Conservation (phyloP, 371 early-diverging fungal genomes). For the Rhizopus microsporus region DNA sequence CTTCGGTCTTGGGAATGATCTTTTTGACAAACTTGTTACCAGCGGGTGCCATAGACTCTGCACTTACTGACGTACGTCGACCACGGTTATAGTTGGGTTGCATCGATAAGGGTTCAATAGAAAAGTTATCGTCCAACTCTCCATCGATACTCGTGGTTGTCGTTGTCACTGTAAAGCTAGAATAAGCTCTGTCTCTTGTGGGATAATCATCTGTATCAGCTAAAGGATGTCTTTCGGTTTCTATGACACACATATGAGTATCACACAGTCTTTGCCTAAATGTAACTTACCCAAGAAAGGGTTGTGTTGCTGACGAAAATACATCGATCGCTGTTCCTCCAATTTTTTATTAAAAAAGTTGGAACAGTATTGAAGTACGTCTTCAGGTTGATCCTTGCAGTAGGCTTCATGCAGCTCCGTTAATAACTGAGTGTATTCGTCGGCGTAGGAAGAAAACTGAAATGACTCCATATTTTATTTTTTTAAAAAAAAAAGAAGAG, state of each 20-base stretch:
- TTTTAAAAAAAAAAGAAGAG: conserved; percentile 4
- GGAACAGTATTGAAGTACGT: conserved; percentile 87
- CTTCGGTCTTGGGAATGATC: conserved; percentile 80
- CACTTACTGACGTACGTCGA: conserved; percentile 90
- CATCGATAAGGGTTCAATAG: conserved; percentile 39
- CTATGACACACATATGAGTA: conserved; percentile 5
- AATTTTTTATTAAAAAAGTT: conserved; percentile 77
- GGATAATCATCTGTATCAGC: conserved; percentile 13
- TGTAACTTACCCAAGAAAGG: conserved; percentile 10
- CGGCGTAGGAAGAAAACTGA: conserved; percentile 19
- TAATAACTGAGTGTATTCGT: conserved; percentile 34
- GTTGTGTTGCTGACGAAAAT: conserved; percentile 14
- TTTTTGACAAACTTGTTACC: conserved; percentile 76
- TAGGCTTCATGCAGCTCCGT: conserved; percentile 29
- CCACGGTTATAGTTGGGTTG: conserved; percentile 58
- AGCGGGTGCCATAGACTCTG: conserved; percentile 93
- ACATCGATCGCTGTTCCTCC: conserved; percentile 56
- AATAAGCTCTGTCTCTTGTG: conserved; percentile 5
- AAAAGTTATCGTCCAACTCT: conserved; percentile 36
- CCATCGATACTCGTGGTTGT: conserved; percentile 6
- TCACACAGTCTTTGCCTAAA: not conserved
- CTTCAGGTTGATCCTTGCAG: conserved; percentile 53
- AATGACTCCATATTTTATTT: conserved; percentile 14
- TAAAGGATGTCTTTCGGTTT: conserved; percentile 27
- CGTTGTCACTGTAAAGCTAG: not conserved